Percentiles rank a stretch among this genome's conserved stretches.
phyloP scores from a whole-genome alignment of 2,329 filamentous ascomycete species.

The Fusarium tanahbumbuense region DNA sequence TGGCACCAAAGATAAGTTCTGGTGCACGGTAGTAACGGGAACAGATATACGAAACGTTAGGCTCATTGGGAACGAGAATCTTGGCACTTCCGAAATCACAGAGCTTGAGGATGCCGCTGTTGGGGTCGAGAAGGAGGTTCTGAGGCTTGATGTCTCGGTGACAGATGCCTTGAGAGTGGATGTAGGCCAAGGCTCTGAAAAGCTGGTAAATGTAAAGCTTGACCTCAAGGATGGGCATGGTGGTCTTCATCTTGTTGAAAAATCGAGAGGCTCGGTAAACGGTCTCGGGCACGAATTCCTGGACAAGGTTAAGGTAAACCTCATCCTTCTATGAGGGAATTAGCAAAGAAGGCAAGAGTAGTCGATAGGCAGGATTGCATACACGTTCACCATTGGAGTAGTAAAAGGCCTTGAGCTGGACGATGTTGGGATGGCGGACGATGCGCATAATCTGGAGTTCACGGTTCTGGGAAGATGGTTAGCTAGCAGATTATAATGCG shows the following conservation, averaged over 20 bases:
- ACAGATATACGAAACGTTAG: constrained; percentile 99
- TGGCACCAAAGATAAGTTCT: constrained; percentile 97
- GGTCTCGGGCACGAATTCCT: constrained; percentile 98
- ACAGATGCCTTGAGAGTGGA: constrained; percentile 99
- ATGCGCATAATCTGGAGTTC: constrained; percentile 99
- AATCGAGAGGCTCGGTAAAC: constrained; percentile 98
- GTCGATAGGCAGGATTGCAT: constrained; percentile 50
- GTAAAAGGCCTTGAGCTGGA: constrained; percentile 98
- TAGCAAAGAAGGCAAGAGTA: constrained; percentile 17
- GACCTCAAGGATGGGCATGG: constrained; percentile 98
- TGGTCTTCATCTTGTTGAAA: constrained; percentile 99
- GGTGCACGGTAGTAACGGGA: constrained; percentile 98
- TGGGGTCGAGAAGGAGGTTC: constrained; percentile 93
- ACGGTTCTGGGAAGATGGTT: constrained; percentile 78
- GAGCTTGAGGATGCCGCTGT: constrained; percentile 91
- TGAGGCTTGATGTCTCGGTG: constrained; percentile 99
- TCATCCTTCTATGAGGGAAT: constrained; percentile 81
- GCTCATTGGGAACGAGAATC: constrained; percentile 98
- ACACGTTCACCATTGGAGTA: constrained; percentile 99
- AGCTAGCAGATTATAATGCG: constrained; percentile 15
- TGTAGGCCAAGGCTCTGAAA: constrained; percentile 97
- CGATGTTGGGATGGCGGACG: constrained; percentile 97
- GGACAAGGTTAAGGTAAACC: constrained; percentile 97
- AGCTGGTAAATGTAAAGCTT: constrained; percentile 99
- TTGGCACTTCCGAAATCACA: constrained; percentile 99